Evolutionary conservation across 2,329 filamentous ascomycete species (phyloP).

Genomic region (Aspergillus transmontanensis): DNA sequence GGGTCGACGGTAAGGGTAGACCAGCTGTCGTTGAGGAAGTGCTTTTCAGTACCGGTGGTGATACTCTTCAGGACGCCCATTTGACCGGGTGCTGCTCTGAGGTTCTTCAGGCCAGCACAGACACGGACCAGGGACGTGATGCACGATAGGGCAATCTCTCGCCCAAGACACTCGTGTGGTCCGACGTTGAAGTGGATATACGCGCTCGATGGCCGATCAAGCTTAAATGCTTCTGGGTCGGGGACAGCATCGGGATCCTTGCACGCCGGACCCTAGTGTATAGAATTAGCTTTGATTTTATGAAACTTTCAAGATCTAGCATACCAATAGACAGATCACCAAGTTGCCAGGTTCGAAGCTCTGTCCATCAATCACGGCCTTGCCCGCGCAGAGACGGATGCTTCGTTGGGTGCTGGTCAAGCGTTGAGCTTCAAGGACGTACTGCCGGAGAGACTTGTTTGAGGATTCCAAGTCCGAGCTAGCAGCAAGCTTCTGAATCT

Average conservation of each 20-base stretch:
- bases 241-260: conserved; percentile 43
- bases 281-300: neutral
- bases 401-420: conserved; percentile 38
- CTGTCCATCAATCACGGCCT: conserved; percentile 43
- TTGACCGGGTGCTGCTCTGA: conserved; percentile 50
- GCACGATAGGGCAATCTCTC: conserved; percentile 45
- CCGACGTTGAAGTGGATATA: conserved; percentile 52
- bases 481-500: conserved; percentile 44
- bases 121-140: conserved; percentile 48
- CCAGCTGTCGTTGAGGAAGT: conserved; percentile 54
- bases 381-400: conserved; percentile 38
- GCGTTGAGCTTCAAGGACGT: conserved; percentile 29
- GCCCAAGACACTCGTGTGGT: conserved; percentile 51
- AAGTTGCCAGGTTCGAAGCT: conserved; percentile 44
- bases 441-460: conserved; percentile 24
- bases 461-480: conserved; percentile 37
- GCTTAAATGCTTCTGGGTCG: conserved; percentile 46
- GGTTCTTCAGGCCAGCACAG: conserved; percentile 46
- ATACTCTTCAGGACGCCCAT: conserved; percentile 53
- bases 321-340: conserved; percentile 35
- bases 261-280: conserved; percentile 26
- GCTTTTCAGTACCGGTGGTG: conserved; percentile 36
- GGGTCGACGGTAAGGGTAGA: conserved; percentile 50
- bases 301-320: neutral
- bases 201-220: conserved; percentile 42